Conservation (phyloP, 2,329 filamentous ascomycete species). For the Xylariaceae sp. region DNA sequence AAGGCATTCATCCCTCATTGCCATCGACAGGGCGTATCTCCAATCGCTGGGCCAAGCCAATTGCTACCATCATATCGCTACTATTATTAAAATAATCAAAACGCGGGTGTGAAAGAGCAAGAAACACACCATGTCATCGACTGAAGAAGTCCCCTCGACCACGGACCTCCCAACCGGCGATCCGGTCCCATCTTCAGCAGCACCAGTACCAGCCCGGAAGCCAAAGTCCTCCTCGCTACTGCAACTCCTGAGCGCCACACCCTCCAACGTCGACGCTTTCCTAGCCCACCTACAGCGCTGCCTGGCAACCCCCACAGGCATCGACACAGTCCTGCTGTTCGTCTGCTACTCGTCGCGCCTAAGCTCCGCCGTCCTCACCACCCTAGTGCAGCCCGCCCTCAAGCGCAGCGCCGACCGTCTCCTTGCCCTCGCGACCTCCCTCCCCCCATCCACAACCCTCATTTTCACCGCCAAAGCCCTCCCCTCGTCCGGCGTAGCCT, state of each 20-base stretch:
- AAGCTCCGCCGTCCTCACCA: conserved; percentile 47
- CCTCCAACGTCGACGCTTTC: conserved; percentile 48
- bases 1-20: not conserved
- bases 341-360: conserved; percentile 64
- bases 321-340: conserved; percentile 66
- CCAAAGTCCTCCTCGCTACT: conserved; percentile 27
- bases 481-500: conserved; percentile 38
- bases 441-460: conserved; percentile 48
- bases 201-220: conserved; percentile 24
- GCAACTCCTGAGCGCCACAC: conserved; percentile 35
- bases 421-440: conserved; percentile 48
- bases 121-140: conserved; percentile 24
- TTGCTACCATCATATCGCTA: not conserved
- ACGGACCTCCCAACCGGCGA: conserved; percentile 38
- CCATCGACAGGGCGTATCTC: not conserved
- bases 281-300: conserved; percentile 57
- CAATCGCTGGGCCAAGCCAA: not conserved
- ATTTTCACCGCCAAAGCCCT: conserved; percentile 38
- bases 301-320: conserved; percentile 63
- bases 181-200: conserved; percentile 32
- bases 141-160: conserved; percentile 29
- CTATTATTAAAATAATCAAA: not conserved
- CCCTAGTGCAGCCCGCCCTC: conserved; percentile 55
- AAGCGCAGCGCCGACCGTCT: conserved; percentile 49
- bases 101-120: not conserved